Evolutionary conservation across 2,329 filamentous ascomycete genomes (phyloP).

Genomic region (Clonostachys byssicola): DNA sequence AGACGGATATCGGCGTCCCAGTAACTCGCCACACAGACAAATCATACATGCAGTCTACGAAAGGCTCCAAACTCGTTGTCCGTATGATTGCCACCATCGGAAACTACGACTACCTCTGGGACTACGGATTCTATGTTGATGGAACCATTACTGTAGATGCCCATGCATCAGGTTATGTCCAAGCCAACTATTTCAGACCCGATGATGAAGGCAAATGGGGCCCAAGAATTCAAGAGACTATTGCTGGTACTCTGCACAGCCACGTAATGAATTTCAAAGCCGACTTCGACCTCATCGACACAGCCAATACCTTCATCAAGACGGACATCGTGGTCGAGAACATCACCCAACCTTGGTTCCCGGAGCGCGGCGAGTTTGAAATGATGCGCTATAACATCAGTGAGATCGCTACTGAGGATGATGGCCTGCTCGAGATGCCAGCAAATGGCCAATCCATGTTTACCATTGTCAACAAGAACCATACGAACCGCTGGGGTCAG

Average conservation of each 20-base stretch:
- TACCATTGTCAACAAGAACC: slow-evolving; percentile 37
- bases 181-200: slow-evolving; percentile 28
- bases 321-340: slow-evolving; percentile 21
- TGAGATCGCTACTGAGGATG: slow-evolving; percentile 15
- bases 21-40: slow-evolving; percentile 41
- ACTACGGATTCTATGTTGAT: slow-evolving; percentile 26
- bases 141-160: slow-evolving; percentile 30
- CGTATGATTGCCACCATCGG: slow-evolving; percentile 30
- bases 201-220: slow-evolving; percentile 22
- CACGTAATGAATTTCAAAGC: slow-evolving; percentile 33
- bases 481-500: slow-evolving; percentile 41
- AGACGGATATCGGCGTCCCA: slow-evolving; percentile 42
- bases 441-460: slow-evolving; percentile 37
- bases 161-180: slow-evolving; percentile 31
- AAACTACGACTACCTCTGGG: slow-evolving; percentile 37
- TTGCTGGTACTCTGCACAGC: slow-evolving; percentile 31
- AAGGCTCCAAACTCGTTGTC: slow-evolving; percentile 41
- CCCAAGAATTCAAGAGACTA: slow-evolving; percentile 24
- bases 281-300: slow-evolving; percentile 29
- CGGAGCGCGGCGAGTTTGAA: slow-evolving; percentile 26
- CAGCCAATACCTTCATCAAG: slow-evolving; percentile 28
- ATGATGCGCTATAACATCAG: slow-evolving; percentile 17
- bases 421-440: slow-evolving; percentile 28
- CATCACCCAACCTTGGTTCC: slow-evolving; percentile 26
- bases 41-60: slow-evolving; percentile 35